Evolutionary conservation across 768 basidiomycete species (phyloP).

Genomic region (Kwoniella pini): DNA sequence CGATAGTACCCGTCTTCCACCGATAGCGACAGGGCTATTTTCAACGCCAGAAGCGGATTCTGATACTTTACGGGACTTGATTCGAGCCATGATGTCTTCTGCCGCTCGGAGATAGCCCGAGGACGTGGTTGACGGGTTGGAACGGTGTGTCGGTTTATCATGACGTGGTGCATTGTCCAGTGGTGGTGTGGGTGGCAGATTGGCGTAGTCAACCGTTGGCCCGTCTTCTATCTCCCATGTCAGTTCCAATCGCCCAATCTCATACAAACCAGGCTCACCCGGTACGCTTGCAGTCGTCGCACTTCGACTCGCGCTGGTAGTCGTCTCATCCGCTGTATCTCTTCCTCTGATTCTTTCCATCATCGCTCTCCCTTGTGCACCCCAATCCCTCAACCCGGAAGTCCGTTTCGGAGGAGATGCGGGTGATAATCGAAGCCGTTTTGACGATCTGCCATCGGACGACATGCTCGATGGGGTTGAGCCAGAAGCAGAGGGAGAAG

Average conservation of each 20-base stretch:
- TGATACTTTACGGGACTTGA: constrained; percentile 59
- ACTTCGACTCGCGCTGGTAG: constrained; percentile 32
- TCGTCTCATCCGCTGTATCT: constrained; percentile 41
- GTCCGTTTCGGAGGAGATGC: constrained; percentile 24
- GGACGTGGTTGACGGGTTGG: constrained; percentile 47
- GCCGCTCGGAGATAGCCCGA: constrained; percentile 71
- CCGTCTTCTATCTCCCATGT: constrained; percentile 5
- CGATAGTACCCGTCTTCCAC: constrained; percentile 18
- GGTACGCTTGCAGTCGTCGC: constrained; percentile 4
- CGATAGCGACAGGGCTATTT: constrained; percentile 27
- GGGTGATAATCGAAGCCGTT: constrained; percentile 39
- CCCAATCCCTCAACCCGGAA: constrained; percentile 42
- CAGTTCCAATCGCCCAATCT: not conserved
- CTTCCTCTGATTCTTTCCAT: constrained; percentile 45
- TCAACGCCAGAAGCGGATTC: constrained; percentile 38
- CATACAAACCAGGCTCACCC: constrained; percentile 19
- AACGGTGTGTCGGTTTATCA: constrained; percentile 36
- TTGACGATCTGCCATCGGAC: constrained; percentile 31
- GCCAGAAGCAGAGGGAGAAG: constrained; percentile 13
- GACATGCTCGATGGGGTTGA: constrained; percentile 20
- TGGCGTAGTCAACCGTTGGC: constrained; percentile 28
- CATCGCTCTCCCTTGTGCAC: constrained; percentile 45
- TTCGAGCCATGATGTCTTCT: constrained; percentile 78
- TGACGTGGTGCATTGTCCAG: not conserved
- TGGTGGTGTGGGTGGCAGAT: constrained; percentile 39